Evolutionary conservation across 108 stramenopile species (phyloP).

Genomic region (Schizochytrium sp.): DNA sequence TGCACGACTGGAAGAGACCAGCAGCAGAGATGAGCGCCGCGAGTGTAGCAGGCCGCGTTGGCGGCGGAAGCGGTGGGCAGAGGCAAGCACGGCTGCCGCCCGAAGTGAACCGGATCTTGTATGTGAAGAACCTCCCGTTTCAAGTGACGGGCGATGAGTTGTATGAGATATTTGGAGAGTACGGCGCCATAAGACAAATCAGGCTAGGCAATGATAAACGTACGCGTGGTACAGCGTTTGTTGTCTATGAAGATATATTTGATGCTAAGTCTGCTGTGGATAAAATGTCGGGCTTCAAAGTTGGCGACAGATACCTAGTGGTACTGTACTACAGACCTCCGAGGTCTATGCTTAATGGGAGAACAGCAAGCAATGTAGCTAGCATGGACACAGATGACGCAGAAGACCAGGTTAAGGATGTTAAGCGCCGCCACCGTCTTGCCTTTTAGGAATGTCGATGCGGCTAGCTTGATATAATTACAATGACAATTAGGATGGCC

Average conservation of each 20-base stretch:
- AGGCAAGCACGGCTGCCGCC: conserved; percentile 83
- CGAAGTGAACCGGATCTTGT: conserved; percentile 94
- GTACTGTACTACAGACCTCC: conserved; percentile 96
- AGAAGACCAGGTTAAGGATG: conserved; percentile 84
- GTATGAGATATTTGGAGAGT: conserved; percentile 98
- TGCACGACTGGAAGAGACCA: too few species aligned
- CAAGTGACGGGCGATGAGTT: conserved; percentile 95
- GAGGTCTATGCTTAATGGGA: conserved; percentile 74
- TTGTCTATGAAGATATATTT: conserved; percentile 92
- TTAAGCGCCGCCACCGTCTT: conserved; percentile 77
- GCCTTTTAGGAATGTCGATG: background rate
- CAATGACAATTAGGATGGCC: too few species aligned
- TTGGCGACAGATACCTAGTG: conserved; percentile 94
- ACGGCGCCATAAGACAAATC: conserved; percentile 95
- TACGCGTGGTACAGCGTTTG: conserved; percentile 97
- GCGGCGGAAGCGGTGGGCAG: background rate
- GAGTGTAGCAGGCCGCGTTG: background rate
- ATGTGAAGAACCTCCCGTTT: conserved; percentile 97
- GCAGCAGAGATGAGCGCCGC: background rate
- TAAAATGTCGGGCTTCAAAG: conserved; percentile 96
- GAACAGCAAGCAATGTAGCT: conserved; percentile 67
- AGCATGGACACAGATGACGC: conserved; percentile 84
- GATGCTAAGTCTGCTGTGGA: conserved; percentile 98
- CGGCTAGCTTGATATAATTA: too few species aligned
- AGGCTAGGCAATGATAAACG: conserved; percentile 72